A percentile compares a stretch with the other conserved stretches of the same genome.
These are phyloP conservation scores for Puccinia hordei DNA, from an alignment of 1,284 basidiomycete species.

Conservation along the genomic window DNA sequence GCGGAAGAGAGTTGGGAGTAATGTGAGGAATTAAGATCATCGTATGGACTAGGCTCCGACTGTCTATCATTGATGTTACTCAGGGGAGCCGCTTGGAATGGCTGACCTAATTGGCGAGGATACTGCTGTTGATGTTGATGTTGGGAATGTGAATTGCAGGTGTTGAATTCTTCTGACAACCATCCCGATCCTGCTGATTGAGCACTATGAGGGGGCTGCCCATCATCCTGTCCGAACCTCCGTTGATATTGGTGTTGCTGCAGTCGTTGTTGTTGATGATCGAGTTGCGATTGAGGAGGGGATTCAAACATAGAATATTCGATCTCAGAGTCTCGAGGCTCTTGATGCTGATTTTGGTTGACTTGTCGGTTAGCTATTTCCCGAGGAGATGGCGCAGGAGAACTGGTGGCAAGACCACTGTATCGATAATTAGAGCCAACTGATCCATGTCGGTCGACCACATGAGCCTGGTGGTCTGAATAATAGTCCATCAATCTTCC, in stretches of 20 bases:
- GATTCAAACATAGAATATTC: neutral
- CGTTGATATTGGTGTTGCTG: neutral
- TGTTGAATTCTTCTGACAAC: conserved; percentile 21
- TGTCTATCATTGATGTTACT: neutral
- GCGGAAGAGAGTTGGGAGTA: conserved; percentile 1
- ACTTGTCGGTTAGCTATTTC: neutral
- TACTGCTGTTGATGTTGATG: conserved; percentile 13
- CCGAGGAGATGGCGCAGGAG: conserved; percentile 13
- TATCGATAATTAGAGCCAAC: conserved; percentile 3
- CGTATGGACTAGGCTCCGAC: neutral
- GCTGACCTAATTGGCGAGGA: neutral
- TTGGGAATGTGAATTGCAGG: conserved; percentile 21
- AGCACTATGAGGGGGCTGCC: neutral
- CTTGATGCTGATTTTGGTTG: neutral
- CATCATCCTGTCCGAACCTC: neutral
- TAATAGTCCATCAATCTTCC: neutral
- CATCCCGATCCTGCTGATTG: conserved; percentile 18
- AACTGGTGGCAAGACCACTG: conserved; percentile 10
- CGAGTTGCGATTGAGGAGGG: neutral
- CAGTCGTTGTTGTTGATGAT: neutral
- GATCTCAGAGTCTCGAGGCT: neutral
- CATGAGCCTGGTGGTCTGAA: conserved; percentile 18
- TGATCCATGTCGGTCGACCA: neutral
- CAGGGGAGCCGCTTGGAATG: neutral
- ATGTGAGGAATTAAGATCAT: neutral